phyloP scores from a whole-genome alignment of 1,284 basidiomycete genomes.

The Fomitopsis betulina region DNA sequence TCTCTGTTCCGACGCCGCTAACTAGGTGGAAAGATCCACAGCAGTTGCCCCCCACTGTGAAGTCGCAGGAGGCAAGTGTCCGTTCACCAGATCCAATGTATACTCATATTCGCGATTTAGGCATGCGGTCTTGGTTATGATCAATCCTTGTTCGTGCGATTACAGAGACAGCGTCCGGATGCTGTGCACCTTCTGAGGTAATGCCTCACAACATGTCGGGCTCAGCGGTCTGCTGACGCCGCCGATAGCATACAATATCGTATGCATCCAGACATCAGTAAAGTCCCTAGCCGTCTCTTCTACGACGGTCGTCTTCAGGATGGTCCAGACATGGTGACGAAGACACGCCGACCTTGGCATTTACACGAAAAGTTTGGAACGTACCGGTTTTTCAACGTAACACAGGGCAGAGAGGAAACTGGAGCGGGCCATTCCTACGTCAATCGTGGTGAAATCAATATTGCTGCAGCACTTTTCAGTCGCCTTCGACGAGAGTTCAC shows the following conservation, averaged over 20 bases:
- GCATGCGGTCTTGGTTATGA: slow-evolving; percentile 83
- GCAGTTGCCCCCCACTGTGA: slow-evolving; percentile 95
- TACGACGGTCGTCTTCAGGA: slow-evolving; percentile 82
- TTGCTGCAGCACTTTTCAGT: slow-evolving; percentile 79
- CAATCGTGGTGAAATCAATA: slow-evolving; percentile 75
- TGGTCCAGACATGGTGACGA: slow-evolving; percentile 84
- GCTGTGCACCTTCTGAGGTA: slow-evolving; percentile 90
- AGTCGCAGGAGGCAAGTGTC: slow-evolving; percentile 69
- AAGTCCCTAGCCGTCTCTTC: slow-evolving; percentile 86
- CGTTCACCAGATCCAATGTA: neutral
- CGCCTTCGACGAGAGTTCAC: slow-evolving; percentile 69
- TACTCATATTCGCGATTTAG: slow-evolving; percentile 26
- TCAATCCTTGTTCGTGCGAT: slow-evolving; percentile 90
- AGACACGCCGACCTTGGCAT: slow-evolving; percentile 90
- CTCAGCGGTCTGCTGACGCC: neutral
- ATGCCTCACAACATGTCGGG: too few relatives aligned
- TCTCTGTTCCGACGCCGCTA: neutral
- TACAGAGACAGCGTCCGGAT: slow-evolving; percentile 76
- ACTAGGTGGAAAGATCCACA: slow-evolving; percentile 74
- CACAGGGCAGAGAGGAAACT: slow-evolving; percentile 50
- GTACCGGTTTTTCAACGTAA: slow-evolving; percentile 88
- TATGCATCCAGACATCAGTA: slow-evolving; percentile 97
- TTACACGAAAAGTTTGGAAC: slow-evolving; percentile 73
- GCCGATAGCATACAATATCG: slow-evolving; percentile 89
- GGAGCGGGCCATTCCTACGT: slow-evolving; percentile 65